Base-by-base conservation (phyloP, 331 rosid species). In the Spiraea crenata region DNA sequence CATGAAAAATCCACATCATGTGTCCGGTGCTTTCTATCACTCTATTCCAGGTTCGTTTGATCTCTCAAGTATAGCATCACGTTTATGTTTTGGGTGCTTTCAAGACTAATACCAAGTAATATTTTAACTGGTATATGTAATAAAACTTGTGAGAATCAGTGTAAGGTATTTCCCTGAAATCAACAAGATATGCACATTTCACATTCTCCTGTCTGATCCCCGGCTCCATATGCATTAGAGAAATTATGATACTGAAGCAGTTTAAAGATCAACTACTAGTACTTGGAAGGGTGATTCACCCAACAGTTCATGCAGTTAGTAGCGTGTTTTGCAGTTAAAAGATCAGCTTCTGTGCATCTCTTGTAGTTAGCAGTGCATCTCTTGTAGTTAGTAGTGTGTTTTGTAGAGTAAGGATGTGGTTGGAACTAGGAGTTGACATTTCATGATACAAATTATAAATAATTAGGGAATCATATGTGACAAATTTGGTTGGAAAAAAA, bases 41-140 rank as follows among this genome's bases (percentile, higher is more conserved):
- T 77, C 76, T 12, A 69, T 71, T 35, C 81, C 81, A 63, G 72
- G 81, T 77, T 49, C 10, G 49, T 74, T 41, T 31, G 55, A 31
- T 50, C 39, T 41, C 12, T 34, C 50, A 37, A 35, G 5, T 65
- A 5, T 12, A 64, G 31, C 0, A 64, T 45, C 13, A 48, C 9
- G 2, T 47, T 34, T 65, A 51, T n/a, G 40, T 25, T 25, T 34
- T 5, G 1, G 61, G 60, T 67, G 42, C 13, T 20, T 9, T 37
- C 9, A 4, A 38, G 41, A 63, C 38, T 41, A 48, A 41, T 63
- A 39, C 15, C 7, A 7, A n/a, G 35, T 61, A 16, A 39, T 3
- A 15, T 61, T 39, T 7, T 17, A 39, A 62, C 41, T 9, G 15
- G 4, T 47, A 62, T 60, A 39, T 61, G 49, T 45, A 25, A 0